These are phyloP conservation scores for Lachancea dasiensis DNA, from an alignment of 805 yeast genomes.

Conservation along the genomic window DNA sequence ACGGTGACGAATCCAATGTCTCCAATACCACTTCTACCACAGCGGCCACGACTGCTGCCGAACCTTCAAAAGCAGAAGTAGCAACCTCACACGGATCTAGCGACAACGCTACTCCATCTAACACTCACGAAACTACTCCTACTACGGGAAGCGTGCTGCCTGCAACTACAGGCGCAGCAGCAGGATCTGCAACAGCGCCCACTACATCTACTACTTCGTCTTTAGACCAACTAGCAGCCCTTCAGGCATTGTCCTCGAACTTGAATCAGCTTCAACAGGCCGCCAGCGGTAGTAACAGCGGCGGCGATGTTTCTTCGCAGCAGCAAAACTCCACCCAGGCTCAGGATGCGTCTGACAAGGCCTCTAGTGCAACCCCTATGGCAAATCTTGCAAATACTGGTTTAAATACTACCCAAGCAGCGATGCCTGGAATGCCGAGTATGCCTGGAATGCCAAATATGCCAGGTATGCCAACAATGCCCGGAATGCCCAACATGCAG, in stretches of 20 bases:
- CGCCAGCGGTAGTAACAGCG: slow-evolving; percentile 18
- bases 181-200: slow-evolving; percentile 8
- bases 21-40: slow-evolving; percentile 12
- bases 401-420: slow-evolving; percentile 10
- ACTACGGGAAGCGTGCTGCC: too few species aligned
- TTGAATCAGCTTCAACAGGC: slow-evolving; percentile 27
- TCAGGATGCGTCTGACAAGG: neutral
- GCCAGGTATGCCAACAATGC: slow-evolving; percentile 16
- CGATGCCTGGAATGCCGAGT: slow-evolving; percentile 19
- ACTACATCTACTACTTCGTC: slow-evolving; percentile 15
- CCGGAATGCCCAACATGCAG: slow-evolving; percentile 13
- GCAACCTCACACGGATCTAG: slow-evolving; percentile 3
- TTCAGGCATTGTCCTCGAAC: slow-evolving; percentile 32
- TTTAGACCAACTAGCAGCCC: slow-evolving; percentile 32
- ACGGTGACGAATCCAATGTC: slow-evolving; percentile 37
- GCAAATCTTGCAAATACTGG: slow-evolving; percentile 12
- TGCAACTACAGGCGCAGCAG: slow-evolving; percentile 2
- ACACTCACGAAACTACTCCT: neutral
- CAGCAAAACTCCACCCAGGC: slow-evolving; percentile 2
- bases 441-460: slow-evolving; percentile 16
- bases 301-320: neutral
- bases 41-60: slow-evolving; percentile 14
- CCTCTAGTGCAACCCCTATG: slow-evolving; percentile 11
- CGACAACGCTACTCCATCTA: slow-evolving; percentile 1
- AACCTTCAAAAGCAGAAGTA: slow-evolving; percentile 11